phyloP scores from a whole-genome alignment of 345 rosid species.

The Populus simonii region DNA sequence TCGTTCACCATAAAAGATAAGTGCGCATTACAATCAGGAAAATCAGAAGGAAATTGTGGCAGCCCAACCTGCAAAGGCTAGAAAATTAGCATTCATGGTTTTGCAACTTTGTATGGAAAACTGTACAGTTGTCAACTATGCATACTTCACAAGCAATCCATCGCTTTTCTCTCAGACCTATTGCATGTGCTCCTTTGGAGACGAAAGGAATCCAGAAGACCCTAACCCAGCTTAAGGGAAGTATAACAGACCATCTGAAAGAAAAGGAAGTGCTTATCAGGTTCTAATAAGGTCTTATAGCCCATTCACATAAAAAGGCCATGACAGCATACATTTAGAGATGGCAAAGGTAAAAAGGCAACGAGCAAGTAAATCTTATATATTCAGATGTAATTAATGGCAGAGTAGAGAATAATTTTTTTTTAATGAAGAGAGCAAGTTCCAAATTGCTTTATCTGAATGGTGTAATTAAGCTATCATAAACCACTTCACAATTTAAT shows the following conservation, averaged over 20 bases:
- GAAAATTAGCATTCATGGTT: constrained; percentile 6
- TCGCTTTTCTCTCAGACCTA: constrained; percentile 81
- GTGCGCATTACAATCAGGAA: constrained; percentile 75
- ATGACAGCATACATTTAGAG: background rate
- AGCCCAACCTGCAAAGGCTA: constrained; percentile 50
- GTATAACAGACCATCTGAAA: constrained; percentile 79
- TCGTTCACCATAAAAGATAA: constrained; percentile 48
- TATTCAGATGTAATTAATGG: background rate
- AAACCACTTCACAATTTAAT: background rate
- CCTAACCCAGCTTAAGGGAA: constrained; percentile 79
- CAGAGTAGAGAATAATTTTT: no score
- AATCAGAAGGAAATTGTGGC: constrained; percentile 83
- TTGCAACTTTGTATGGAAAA: background rate
- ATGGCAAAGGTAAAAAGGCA: background rate
- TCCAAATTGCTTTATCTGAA: no score
- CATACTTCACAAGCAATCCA: constrained; percentile 82
- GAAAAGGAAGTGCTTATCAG: background rate
- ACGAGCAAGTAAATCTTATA: background rate
- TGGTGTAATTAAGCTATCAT: no score
- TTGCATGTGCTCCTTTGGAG: constrained; percentile 68
- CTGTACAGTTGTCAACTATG: constrained; percentile 4
- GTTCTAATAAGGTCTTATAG: background rate
- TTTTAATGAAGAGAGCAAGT: no score
- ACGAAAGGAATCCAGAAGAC: constrained; percentile 65
- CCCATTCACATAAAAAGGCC: background rate